A percentile compares a stretch with the other conserved stretches of the same genome.
Conservation (phyloP, 1,139 yeast genomes). For the Scheffersomyces insectosa region DNA sequence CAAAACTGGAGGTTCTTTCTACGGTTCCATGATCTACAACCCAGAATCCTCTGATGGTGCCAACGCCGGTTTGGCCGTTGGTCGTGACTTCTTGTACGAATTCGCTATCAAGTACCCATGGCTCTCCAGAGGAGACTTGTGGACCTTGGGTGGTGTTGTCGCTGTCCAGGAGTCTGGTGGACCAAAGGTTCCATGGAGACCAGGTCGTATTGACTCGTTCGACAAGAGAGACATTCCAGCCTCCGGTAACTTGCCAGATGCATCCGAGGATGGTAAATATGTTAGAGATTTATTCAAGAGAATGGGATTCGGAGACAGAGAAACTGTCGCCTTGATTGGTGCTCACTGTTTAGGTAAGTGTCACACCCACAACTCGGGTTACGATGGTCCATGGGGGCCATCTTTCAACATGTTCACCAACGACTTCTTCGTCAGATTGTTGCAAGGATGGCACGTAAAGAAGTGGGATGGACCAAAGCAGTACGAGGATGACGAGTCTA, state of each 20-base stretch:
- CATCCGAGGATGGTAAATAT: conserved; percentile 65
- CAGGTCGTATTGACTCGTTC: conserved; percentile 68
- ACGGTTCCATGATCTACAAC: conserved; percentile 77
- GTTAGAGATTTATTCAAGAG: conserved; percentile 63
- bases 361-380: conserved; percentile 68
- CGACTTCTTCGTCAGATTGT: conserved; percentile 72
- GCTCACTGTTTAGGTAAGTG: conserved; percentile 87
- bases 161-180: conserved; percentile 88
- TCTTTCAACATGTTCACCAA: conserved; percentile 82
- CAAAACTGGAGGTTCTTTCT: conserved; percentile 74
- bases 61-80: conserved; percentile 71
- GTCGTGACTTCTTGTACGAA: conserved; percentile 63
- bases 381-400: conserved; percentile 95
- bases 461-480: conserved; percentile 78
- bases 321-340: conserved; percentile 83
- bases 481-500: conserved; percentile 71
- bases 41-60: conserved; percentile 71
- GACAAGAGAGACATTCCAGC: conserved; percentile 50
- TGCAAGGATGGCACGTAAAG: conserved; percentile 75
- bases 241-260: conserved; percentile 82
- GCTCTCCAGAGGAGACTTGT: conserved; percentile 84
- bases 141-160: conserved; percentile 83
- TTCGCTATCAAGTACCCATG: conserved; percentile 67
- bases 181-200: conserved; percentile 84
- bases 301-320: conserved; percentile 79